A percentile compares a stretch with the other conserved stretches of the same genome.
phyloP scores from a whole-genome alignment of 805 yeast genomes.

The Yarrowia alimentaria region DNA sequence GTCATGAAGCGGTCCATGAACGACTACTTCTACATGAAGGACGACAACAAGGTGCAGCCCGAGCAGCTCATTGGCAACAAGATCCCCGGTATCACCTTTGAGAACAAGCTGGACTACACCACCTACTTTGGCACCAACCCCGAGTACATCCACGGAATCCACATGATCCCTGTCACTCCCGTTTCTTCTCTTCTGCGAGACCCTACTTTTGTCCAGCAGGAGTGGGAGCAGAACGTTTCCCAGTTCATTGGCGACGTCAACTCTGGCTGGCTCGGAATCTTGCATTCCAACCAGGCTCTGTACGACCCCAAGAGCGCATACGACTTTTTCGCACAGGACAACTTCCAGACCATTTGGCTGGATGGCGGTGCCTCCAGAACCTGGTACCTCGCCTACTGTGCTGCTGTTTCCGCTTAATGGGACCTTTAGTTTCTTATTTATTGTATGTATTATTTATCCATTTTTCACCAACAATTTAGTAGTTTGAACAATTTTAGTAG shows the following conservation, averaged over 20 bases:
- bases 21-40: slow-evolving; percentile 51
- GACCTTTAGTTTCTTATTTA: slow-evolving; percentile 9
- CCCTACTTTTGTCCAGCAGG: slow-evolving; percentile 50
- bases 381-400: slow-evolving; percentile 80
- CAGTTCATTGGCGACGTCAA: slow-evolving; percentile 48
- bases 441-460: background rate
- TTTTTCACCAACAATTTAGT: background rate
- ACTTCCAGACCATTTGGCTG: slow-evolving; percentile 55
- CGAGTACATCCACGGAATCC: slow-evolving; percentile 76
- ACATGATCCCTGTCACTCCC: slow-evolving; percentile 74
- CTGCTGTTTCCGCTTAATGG: slow-evolving; percentile 30
- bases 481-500: background rate
- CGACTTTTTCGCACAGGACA: slow-evolving; percentile 54
- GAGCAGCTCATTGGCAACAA: slow-evolving; percentile 54
- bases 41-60: slow-evolving; percentile 56
- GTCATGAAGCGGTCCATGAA: slow-evolving; percentile 56
- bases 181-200: slow-evolving; percentile 55
- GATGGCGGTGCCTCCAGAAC: slow-evolving; percentile 86
- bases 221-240: slow-evolving; percentile 57
- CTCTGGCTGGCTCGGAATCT: slow-evolving; percentile 60
- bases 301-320: slow-evolving; percentile 65
- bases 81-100: slow-evolving; percentile 75
- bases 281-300: slow-evolving; percentile 72
- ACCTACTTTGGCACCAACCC: slow-evolving; percentile 66
- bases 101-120: slow-evolving; percentile 70